Base-by-base conservation (phyloP, 2,329 filamentous ascomycete species). In the Phyllachora maydis region DNA sequence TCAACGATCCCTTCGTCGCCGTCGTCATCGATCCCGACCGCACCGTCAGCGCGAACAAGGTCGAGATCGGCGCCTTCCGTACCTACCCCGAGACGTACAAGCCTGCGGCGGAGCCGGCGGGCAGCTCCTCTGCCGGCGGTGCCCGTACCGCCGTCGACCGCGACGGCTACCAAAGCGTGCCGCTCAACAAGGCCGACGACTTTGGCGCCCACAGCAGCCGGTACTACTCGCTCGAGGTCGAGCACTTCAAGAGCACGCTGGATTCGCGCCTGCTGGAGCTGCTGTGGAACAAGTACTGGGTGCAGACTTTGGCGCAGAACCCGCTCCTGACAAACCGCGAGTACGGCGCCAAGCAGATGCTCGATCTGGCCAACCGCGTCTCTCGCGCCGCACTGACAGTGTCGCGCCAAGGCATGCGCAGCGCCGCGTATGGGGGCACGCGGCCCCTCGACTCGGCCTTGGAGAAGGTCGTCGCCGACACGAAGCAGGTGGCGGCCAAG, bases 251-350 rank as follows among this genome's bases (percentile, higher is more conserved):
- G 54, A 88, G 78, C 32, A 75, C 76, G 0, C 70, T 98, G 14
- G 88, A 98, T 49, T 64, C 71, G 2, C 75, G 82, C 37, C 60
- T 98, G 13, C 59, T 98, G 4, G 79, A 90, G 40, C 63, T 81
- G 24, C 58, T 98, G 15, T 95, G 88, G 88, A 92, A 93, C 56
- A 95, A 95, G 49, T 98, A 98, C 57, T 92, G 82, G 88, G 83
- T 93, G 16, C 78, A 90, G 41, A 98, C 88, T 5, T 64, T 98
- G 11, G 90, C 81, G 16, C 79, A 91, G 37, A 88, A 71, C 36
- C 83, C 85, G 12, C 62, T 93, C 4, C 72, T 91, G 37, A 82
- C 79, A 26, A 95, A 92, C 41, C 76, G 83, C 32, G 85, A 93
- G 36, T 98, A 83, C 42, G 75, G 73, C 24, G 91, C 75, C 38